phyloP scores from a whole-genome alignment of 2,329 filamentous ascomycete genomes.

The Cladosporium austrohemisphaericum region DNA sequence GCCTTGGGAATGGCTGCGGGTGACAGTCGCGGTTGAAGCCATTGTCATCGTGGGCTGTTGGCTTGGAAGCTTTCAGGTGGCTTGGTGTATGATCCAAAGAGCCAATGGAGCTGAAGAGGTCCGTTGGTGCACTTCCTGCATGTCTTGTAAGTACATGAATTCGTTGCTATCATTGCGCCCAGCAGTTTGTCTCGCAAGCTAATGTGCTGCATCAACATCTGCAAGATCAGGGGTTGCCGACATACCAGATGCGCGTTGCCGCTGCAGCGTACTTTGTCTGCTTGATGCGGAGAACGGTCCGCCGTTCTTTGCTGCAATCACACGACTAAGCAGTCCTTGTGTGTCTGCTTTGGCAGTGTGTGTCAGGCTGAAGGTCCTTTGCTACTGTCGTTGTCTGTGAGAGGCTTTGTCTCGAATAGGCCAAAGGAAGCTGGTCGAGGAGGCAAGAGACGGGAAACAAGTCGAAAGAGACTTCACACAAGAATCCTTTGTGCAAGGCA shows the following conservation, averaged over 20 bases:
- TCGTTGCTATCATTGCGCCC: constrained; percentile 25
- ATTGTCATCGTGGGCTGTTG: constrained; percentile 3
- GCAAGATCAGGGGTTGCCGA: constrained; percentile 17
- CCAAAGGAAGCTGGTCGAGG: constrained; percentile 25
- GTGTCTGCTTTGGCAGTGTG: constrained; percentile 18
- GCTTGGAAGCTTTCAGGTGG: background rate
- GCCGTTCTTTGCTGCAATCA: constrained; percentile 26
- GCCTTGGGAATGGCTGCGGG: constrained; percentile 18
- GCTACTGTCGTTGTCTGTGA: constrained; percentile 26
- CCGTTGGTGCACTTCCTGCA: constrained; percentile 25
- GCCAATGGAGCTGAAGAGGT: constrained; percentile 16
- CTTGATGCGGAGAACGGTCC: constrained; percentile 18
- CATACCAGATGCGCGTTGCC: constrained; percentile 32
- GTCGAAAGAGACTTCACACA: constrained; percentile 28
- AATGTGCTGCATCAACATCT: constrained; percentile 25
- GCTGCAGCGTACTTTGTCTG: constrained; percentile 29
- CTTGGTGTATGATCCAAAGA: background rate
- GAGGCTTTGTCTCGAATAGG: constrained; percentile 31
- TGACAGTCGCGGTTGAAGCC: constrained; percentile 18
- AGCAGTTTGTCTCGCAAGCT: constrained; percentile 30
- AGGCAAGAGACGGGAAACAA: constrained; percentile 30
- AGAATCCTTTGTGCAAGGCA: constrained; percentile 33
- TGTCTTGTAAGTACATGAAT: constrained; percentile 33
- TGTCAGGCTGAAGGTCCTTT: constrained; percentile 20
- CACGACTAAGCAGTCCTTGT: constrained; percentile 24